Evolutionary conservation across 2,329 filamentous ascomycete genomes (phyloP).

Genomic region (Chaetomiaceae sp.): DNA sequence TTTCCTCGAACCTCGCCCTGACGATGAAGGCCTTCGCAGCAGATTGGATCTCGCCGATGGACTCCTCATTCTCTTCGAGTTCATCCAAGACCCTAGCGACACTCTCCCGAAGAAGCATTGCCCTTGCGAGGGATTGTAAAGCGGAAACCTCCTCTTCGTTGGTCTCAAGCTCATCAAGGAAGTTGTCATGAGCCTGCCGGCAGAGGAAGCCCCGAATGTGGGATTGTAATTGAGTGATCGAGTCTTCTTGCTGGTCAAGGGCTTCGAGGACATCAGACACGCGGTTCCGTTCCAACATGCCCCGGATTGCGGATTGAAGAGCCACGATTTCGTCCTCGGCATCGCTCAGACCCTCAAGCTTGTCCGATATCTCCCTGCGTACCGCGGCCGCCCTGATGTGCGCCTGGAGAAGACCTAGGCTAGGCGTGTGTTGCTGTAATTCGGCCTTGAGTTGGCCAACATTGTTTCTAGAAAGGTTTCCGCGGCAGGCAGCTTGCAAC

Average conservation of each 20-base stretch:
- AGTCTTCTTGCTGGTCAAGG: constrained; percentile 53
- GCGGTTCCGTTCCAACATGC: constrained; percentile 54
- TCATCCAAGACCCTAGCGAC: constrained; percentile 71
- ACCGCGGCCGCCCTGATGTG: constrained; percentile 53
- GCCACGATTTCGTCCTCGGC: constrained; percentile 44
- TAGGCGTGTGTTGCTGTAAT: constrained; percentile 40
- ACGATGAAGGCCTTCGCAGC: constrained; percentile 69
- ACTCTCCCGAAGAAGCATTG: constrained; percentile 70
- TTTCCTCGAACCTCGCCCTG: constrained; percentile 72
- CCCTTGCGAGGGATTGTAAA: constrained; percentile 72
- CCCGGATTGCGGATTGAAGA: constrained; percentile 58
- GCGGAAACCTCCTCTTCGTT: constrained; percentile 62
- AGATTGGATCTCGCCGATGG: constrained; percentile 69
- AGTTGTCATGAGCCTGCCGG: constrained; percentile 55
- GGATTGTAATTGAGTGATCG: constrained; percentile 62
- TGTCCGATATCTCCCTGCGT: constrained; percentile 45
- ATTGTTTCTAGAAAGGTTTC: constrained; percentile 44
- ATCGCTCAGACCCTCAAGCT: constrained; percentile 44
- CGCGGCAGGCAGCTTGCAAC: constrained; percentile 46
- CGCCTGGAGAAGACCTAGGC: constrained; percentile 47
- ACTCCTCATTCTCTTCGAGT: constrained; percentile 78
- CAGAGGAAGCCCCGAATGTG: constrained; percentile 61
- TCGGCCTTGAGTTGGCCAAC: constrained; percentile 45
- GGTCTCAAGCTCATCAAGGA: constrained; percentile 66
- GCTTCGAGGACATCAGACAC: constrained; percentile 47